A percentile compares a stretch with the other conserved stretches of the same genome.
Conservation (phyloP, 176 grass and related monocot species). For the Oryza glumipatula region DNA sequence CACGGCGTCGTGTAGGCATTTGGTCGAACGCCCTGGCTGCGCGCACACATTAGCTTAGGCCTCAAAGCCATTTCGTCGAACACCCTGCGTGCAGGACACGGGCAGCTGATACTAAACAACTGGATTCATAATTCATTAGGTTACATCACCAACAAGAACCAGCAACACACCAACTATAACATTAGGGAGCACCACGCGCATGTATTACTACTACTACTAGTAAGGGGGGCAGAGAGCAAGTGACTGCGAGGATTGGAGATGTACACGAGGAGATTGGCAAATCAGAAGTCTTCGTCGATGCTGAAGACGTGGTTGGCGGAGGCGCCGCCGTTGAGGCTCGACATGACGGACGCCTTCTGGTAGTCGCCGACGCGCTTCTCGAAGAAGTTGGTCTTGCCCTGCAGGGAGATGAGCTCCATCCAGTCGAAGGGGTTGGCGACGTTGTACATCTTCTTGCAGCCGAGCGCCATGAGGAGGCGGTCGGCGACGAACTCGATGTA, state of each 20-base stretch:
- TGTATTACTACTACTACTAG: constrained; percentile 19
- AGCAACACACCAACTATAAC: not conserved
- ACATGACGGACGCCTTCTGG: constrained; percentile 83
- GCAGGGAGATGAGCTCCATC: constrained; percentile 89
- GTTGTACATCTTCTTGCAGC: constrained; percentile 69
- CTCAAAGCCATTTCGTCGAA: not conserved
- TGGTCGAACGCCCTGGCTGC: not conserved
- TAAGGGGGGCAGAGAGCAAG: not conserved
- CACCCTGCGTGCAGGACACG: not conserved
- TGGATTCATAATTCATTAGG: constrained; percentile 34
- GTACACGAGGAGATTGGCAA: no score
- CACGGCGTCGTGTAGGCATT: not conserved
- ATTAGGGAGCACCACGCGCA: not conserved
- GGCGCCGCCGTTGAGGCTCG: constrained; percentile 54
- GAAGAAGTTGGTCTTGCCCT: constrained; percentile 90
- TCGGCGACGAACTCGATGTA: constrained; percentile 87
- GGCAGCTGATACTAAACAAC: not conserved
- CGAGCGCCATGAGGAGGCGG: constrained; percentile 64
- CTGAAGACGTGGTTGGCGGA: constrained; percentile 68
- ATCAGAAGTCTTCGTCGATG: constrained; percentile 84
- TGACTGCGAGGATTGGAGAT: no score
- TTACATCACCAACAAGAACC: constrained; percentile 22
- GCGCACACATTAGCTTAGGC: no score
- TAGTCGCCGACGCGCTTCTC: constrained; percentile 88
- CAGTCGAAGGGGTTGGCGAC: constrained; percentile 73